Conservation (phyloP, 768 basidiomycete species). For the Leccinum rimulosum region DNA sequence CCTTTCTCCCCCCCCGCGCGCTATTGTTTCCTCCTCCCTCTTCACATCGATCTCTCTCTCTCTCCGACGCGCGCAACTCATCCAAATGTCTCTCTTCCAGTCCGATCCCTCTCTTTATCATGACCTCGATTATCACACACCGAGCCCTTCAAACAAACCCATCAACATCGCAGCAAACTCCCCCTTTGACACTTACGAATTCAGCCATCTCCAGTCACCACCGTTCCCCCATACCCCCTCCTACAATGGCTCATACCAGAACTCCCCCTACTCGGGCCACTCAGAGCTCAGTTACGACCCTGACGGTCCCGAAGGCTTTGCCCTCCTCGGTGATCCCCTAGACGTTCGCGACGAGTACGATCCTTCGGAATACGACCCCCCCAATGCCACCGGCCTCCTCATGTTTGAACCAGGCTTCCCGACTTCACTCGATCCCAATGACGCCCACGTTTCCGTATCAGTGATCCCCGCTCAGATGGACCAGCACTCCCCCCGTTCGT, state of each 20-base stretch:
- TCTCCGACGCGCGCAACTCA: neutral
- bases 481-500: conserved; percentile 42
- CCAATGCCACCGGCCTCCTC: conserved; percentile 48
- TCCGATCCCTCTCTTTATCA: conserved; percentile 18
- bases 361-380: conserved; percentile 69
- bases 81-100: conserved; percentile 30
- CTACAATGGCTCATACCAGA: conserved; percentile 65
- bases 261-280: conserved; percentile 65
- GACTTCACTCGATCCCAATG: conserved; percentile 27
- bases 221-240: conserved; percentile 53
- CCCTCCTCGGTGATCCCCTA: conserved; percentile 49
- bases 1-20: conserved; percentile 24
- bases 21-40: conserved; percentile 6
- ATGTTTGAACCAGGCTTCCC: conserved; percentile 58
- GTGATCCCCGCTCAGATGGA: conserved; percentile 36
- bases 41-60: conserved; percentile 2
- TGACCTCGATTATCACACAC: conserved; percentile 26
- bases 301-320: conserved; percentile 46
- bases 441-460: conserved; percentile 37
- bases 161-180: conserved; percentile 20
- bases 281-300: conserved; percentile 62
- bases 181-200: conserved; percentile 42
- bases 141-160: conserved; percentile 30
- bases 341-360: conserved; percentile 56
- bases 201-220: conserved; percentile 34